phyloP scores from a whole-genome alignment of 768 basidiomycete genomes.

The Mycena venus region DNA sequence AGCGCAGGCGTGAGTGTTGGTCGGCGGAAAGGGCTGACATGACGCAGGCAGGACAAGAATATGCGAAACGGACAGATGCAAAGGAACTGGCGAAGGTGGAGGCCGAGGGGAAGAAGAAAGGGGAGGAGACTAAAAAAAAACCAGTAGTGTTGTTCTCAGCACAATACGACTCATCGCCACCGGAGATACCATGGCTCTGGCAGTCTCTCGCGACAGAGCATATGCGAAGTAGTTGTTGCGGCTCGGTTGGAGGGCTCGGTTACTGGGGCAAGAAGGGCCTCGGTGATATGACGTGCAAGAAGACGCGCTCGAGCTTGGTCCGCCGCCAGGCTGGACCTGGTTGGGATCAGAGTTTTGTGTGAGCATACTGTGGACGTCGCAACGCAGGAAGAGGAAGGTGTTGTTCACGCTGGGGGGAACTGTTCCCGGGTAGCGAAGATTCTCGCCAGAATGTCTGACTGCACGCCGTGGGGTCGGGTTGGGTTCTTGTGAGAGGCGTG shows the following conservation, averaged over 20 bases:
- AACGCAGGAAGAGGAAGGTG: background rate
- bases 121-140: conserved; percentile 52
- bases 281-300: conserved; percentile 2
- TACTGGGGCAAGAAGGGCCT: background rate
- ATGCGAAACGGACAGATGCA: conserved; percentile 75
- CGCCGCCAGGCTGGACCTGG: background rate
- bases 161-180: conserved; percentile 15
- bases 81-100: conserved; percentile 52
- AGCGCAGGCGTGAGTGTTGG: conserved; percentile 38
- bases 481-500: conserved; percentile 23
- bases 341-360: background rate
- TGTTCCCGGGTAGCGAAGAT: background rate
- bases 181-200: conserved; percentile 11
- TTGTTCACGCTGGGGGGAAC: background rate
- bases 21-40: conserved; percentile 22
- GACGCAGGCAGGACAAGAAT: conserved; percentile 86
- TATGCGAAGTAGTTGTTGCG: background rate
- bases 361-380: background rate
- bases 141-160: conserved; percentile 39
- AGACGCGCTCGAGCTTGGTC: background rate
- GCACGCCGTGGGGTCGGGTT: background rate
- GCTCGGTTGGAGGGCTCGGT: background rate
- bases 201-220: background rate
- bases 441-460: background rate
- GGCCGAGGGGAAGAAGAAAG: conserved; percentile 45